Percentiles rank a stretch among this genome's conserved stretches.
Conservation (phyloP, 2,329 filamentous ascomycete genomes). For the Fusarium equiseti region DNA sequence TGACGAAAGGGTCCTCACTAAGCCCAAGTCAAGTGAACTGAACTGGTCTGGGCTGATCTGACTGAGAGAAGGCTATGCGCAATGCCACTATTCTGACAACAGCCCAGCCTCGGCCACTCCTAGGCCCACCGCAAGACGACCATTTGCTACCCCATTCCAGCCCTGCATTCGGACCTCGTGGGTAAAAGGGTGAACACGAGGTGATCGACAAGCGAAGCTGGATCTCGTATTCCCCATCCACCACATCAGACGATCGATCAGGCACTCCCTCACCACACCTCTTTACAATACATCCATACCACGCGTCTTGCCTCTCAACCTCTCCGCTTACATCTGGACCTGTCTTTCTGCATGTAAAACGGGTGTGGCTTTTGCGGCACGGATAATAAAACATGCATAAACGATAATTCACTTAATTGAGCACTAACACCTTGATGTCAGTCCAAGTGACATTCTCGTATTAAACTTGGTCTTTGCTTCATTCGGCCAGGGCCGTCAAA, state of each 20-base stretch:
- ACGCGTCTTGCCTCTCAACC: background rate
- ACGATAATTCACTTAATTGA: background rate
- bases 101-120: slow-evolving; percentile 13
- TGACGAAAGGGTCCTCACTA: background rate
- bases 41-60: background rate
- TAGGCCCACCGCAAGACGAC: slow-evolving; percentile 1
- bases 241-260: slow-evolving; percentile 37
- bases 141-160: background rate
- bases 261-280: background rate
- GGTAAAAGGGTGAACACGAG: slow-evolving; percentile 38
- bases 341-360: background rate
- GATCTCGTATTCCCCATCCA: slow-evolving; percentile 45
- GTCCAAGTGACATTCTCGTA: slow-evolving; percentile 16
- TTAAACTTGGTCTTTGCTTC: slow-evolving; percentile 17
- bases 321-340: background rate
- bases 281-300: background rate
- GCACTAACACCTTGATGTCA: no score
- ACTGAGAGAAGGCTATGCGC: slow-evolving; percentile 3
- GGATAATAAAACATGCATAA: slow-evolving; percentile 18
- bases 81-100: slow-evolving; percentile 12
- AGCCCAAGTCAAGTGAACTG: background rate
- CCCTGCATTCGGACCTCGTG: slow-evolving; percentile 14
- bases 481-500: slow-evolving; percentile 9
- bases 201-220: slow-evolving; percentile 36
- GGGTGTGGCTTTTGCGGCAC: slow-evolving; percentile 16